Evolutionary conservation across 2,329 filamentous ascomycete species (phyloP).

Genomic region (Colletotrichum cuscutae): DNA sequence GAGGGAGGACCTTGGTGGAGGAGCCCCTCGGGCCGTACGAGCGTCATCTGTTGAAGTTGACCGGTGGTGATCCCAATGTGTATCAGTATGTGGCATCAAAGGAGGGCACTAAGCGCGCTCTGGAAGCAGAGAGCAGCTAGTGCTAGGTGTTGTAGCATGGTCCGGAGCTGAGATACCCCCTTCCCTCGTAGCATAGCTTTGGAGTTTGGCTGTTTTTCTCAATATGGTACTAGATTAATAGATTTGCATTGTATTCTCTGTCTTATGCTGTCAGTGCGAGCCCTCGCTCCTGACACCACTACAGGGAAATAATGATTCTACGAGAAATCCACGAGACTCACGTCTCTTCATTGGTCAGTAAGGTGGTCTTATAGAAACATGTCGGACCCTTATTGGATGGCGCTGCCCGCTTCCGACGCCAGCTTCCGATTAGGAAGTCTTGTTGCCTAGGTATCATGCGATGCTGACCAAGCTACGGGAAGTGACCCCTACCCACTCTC

Average conservation of each 20-base stretch:
- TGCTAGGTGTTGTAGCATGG: neutral
- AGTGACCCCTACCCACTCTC: neutral
- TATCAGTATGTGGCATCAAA: constrained; percentile 29
- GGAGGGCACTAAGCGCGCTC: neutral
- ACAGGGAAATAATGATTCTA: no score
- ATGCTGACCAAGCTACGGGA: neutral
- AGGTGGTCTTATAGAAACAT: neutral
- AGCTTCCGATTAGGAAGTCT: neutral
- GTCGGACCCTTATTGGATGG: neutral
- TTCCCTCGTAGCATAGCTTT: neutral
- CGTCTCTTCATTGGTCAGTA: no score
- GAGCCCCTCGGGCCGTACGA: constrained; percentile 65
- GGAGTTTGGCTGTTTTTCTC: neutral
- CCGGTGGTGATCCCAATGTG: constrained; percentile 55
- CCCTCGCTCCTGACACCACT: no score
- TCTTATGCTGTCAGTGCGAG: neutral
- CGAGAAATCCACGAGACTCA: no score
- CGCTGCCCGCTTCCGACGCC: neutral
- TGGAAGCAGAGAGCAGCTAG: neutral
- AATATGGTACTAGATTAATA: neutral
- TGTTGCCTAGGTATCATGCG: neutral
- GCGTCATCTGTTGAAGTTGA: constrained; percentile 56
- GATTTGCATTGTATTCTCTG: neutral
- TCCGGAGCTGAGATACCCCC: neutral
- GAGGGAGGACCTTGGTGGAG: constrained; percentile 58